A percentile compares a stretch with the other conserved stretches of the same genome.
Evolutionary conservation across 2,329 filamentous ascomycete species (phyloP).

Genomic region (Phialophora chinensis): DNA sequence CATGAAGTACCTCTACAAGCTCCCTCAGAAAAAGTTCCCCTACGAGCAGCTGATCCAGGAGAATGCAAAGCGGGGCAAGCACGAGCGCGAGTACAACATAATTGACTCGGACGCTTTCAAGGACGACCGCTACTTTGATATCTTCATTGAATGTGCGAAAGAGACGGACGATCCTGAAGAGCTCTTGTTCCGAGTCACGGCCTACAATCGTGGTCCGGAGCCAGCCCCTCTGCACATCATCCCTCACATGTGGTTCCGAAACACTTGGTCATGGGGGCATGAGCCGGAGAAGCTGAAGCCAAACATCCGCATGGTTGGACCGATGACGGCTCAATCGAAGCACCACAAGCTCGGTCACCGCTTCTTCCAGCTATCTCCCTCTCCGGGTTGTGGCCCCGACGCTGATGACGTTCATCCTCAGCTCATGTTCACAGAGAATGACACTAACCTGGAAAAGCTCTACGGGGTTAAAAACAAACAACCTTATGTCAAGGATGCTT

Average conservation of each 20-base stretch:
- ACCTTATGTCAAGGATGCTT: conserved; percentile 91
- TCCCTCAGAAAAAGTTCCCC: conserved; percentile 88
- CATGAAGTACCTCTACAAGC: conserved; percentile 99
- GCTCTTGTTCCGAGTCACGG: conserved; percentile 89
- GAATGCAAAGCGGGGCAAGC: conserved; percentile 75
- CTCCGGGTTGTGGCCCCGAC: conserved; percentile 78
- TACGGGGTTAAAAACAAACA: conserved; percentile 80
- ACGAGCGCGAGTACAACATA: conserved; percentile 89
- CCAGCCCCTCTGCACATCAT: conserved; percentile 90
- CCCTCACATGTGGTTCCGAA: conserved; percentile 95
- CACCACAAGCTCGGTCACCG: conserved; percentile 82
- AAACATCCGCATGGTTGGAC: conserved; percentile 69
- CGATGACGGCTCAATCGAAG: conserved; percentile 74
- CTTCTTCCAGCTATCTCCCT: conserved; percentile 85
- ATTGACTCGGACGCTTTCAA: conserved; percentile 87
- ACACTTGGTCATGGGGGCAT: conserved; percentile 94
- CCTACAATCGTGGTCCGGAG: conserved; percentile 92
- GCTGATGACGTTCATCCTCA: conserved; percentile 84
- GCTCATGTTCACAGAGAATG: conserved; percentile 92
- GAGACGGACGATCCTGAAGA: conserved; percentile 91
- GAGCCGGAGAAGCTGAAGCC: conserved; percentile 79
- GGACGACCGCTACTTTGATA: conserved; percentile 93
- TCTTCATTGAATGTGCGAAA: conserved; percentile 95
- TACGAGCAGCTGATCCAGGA: conserved; percentile 87
- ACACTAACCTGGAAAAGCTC: conserved; percentile 81